phyloP scores from a whole-genome alignment of 176 grass and related monocot genomes.

The Puccinellia tenuiflora region DNA sequence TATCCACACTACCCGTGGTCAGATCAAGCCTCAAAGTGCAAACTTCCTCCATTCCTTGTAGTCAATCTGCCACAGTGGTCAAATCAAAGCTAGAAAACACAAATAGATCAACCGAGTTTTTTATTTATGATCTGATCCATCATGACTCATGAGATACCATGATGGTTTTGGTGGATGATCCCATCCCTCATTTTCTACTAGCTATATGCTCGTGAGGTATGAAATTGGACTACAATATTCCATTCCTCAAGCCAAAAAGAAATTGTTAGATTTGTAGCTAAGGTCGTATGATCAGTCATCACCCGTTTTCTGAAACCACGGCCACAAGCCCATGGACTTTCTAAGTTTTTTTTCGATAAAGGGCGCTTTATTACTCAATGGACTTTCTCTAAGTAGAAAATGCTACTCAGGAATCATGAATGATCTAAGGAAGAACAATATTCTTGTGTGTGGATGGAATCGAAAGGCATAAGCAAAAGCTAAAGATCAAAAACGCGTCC shows the following conservation, averaged over 20 bases:
- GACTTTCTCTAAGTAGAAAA: not conserved
- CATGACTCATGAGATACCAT: not conserved
- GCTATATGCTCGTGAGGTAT: not conserved
- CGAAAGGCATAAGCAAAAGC: not conserved
- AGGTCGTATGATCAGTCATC: not conserved
- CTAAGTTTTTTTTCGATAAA: too few species aligned
- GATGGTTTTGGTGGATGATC: not conserved
- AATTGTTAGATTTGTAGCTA: not conserved
- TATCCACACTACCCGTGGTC: not conserved
- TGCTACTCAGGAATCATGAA: not conserved
- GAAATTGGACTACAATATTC: not conserved
- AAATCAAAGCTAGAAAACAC: not conserved
- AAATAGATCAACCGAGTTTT: not conserved
- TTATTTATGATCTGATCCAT: not conserved
- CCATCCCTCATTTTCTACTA: not conserved
- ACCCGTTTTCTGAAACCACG: not conserved
- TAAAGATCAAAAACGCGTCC: not conserved
- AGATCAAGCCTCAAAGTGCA: not conserved
- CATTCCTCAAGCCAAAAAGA: not conserved
- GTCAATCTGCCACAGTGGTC: not conserved
- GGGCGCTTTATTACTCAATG: too few species aligned
- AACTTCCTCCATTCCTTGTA: not conserved
- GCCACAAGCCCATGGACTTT: not conserved
- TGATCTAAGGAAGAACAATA: not conserved
- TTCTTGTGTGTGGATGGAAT: not conserved